phyloP scores from a whole-genome alignment of 164 flowering plant species.

The Nelumbo lutea region DNA sequence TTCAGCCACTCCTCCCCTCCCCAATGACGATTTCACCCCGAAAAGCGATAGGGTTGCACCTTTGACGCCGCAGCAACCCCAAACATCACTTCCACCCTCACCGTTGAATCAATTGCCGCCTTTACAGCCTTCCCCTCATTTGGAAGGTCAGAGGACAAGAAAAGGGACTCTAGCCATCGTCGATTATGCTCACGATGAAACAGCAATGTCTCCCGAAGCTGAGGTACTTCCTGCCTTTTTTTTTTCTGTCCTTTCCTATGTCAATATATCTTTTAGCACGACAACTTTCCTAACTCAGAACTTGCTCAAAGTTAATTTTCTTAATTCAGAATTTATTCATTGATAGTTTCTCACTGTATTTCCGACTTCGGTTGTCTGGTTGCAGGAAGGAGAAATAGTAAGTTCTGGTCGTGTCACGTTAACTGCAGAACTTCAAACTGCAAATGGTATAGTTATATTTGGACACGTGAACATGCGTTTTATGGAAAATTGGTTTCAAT shows the following conservation, averaged over 20 bases:
- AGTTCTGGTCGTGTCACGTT: slow-evolving; percentile 26
- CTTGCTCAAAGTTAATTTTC: too few species aligned
- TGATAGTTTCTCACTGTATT: not conserved
- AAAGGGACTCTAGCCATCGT: slow-evolving; percentile 48
- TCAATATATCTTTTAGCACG: not conserved
- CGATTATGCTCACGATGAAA: slow-evolving; percentile 83
- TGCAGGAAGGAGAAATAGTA: slow-evolving; percentile 60
- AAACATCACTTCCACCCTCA: not conserved
- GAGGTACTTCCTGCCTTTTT: slow-evolving; percentile 42
- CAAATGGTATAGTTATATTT: slow-evolving; percentile 32
- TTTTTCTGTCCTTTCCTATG: not conserved
- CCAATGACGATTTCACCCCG: slow-evolving; percentile 10
- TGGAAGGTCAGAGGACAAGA: slow-evolving; percentile 16
- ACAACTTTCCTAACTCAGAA: too few species aligned
- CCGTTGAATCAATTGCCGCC: slow-evolving; percentile 2
- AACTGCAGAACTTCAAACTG: slow-evolving; percentile 32
- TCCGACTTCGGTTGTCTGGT: not conserved
- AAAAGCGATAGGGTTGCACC: slow-evolving; percentile 7
- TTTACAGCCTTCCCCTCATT: slow-evolving; percentile 9
- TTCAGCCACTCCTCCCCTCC: slow-evolving; percentile 12
- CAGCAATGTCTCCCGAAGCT: slow-evolving; percentile 84
- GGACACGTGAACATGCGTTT: not conserved
- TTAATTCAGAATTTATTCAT: not conserved
- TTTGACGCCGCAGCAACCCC: slow-evolving; percentile 15
- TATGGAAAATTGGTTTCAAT: too few species aligned